These are phyloP conservation scores for Gnomoniopsis smithogilvyi DNA, from an alignment of 2,329 filamentous ascomycete genomes.

Conservation along the genomic window DNA sequence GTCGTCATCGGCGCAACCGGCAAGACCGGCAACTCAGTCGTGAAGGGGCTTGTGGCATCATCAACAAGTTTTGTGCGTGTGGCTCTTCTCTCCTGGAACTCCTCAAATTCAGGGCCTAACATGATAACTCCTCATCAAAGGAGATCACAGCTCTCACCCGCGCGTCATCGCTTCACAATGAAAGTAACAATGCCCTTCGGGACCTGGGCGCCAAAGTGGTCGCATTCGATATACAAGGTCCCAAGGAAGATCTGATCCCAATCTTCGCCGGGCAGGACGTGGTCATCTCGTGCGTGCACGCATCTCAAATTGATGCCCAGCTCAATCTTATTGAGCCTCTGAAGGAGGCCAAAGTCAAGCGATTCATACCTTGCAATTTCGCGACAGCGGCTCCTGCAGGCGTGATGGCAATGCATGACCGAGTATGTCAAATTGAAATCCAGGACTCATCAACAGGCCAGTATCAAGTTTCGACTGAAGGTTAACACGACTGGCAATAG, in stretches of 20 bases:
- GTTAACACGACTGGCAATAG: neutral
- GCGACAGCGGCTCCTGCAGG: conserved; percentile 12
- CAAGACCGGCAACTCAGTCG: conserved; percentile 1
- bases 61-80: conserved; percentile 26
- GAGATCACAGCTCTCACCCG: conserved; percentile 46
- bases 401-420: conserved; percentile 23
- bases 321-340: conserved; percentile 44
- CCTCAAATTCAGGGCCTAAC: neutral
- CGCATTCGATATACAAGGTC: conserved; percentile 37
- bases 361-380: conserved; percentile 39
- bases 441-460: too few relatives aligned
- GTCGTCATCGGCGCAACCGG: conserved; percentile 5
- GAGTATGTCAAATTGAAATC: conserved; percentile 49
- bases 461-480: too few relatives aligned
- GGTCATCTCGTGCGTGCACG: conserved; percentile 41
- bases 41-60: conserved; percentile 28
- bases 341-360: conserved; percentile 44
- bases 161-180: conserved; percentile 44
- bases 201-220: conserved; percentile 41
- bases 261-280: conserved; percentile 40
- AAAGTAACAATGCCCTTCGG: conserved; percentile 36
- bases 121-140: conserved; percentile 24
- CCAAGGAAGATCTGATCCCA: conserved; percentile 37
- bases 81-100: neutral
- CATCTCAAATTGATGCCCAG: conserved; percentile 35